These are phyloP conservation scores for Paramecium sonneborni DNA, from an alignment of 73 alveolate species.

Conservation along the genomic window DNA sequence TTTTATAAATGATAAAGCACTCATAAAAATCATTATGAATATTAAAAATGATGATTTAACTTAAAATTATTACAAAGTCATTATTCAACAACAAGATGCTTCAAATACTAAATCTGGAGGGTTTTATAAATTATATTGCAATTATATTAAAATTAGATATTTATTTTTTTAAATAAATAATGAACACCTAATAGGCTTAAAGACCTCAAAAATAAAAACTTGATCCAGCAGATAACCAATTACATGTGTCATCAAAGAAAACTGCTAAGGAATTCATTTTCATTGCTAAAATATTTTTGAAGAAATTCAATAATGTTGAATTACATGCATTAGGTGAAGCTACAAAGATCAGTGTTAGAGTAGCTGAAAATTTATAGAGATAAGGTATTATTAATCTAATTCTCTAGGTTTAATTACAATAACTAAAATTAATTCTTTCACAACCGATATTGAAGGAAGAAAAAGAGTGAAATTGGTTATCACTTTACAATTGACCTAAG, in stretches of 20 bases:
- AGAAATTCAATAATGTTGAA: constrained; percentile 30
- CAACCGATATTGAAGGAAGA: constrained; percentile 55
- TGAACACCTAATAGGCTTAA: background rate
- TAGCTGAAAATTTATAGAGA: constrained; percentile 55
- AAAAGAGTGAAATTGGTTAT: constrained; percentile 50
- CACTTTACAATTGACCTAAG: background rate
- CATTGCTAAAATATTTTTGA: constrained; percentile 46
- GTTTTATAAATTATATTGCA: background rate
- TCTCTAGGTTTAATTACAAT: background rate
- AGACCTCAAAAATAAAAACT: constrained; percentile 20
- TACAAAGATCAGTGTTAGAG: constrained; percentile 50
- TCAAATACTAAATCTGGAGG: background rate
- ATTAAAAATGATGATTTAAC: no score
- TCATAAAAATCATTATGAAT: no score
- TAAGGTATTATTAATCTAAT: background rate
- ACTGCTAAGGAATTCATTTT: constrained; percentile 46
- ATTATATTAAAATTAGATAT: constrained; percentile 36
- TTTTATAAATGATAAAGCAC: no score
- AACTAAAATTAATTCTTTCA: constrained; percentile 47
- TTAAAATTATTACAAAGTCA: no score
- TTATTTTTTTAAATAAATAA: constrained; percentile 23
- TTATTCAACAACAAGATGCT: no score
- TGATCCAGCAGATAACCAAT: constrained; percentile 27
- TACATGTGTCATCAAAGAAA: constrained; percentile 34
- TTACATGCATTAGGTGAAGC: constrained; percentile 58